Conservation (phyloP, 345 rosid genomes). For the Salix suchowensis region DNA sequence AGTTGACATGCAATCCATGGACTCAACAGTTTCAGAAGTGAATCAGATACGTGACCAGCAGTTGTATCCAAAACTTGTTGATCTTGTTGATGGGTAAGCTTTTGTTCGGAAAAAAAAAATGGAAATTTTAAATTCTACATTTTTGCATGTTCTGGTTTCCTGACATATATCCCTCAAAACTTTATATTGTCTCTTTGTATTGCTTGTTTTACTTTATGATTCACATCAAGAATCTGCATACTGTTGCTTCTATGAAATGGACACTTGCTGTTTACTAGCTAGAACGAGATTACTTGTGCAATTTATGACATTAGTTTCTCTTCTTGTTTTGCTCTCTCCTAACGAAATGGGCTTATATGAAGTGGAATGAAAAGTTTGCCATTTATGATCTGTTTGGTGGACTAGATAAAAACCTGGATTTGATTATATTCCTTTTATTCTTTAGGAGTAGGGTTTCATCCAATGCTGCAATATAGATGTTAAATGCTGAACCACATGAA, state of each 20-base stretch:
- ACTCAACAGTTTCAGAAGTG: constrained; percentile 87
- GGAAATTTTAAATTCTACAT: too few species aligned
- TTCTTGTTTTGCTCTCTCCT: neutral
- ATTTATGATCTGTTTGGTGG: neutral
- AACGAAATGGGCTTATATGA: neutral
- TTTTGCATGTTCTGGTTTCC: neutral
- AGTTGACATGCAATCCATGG: constrained; percentile 99
- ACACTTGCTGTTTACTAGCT: too few species aligned
- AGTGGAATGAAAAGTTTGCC: neutral
- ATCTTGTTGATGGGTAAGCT: constrained; percentile 73
- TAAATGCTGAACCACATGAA: neutral
- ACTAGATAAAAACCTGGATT: neutral
- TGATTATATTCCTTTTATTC: neutral
- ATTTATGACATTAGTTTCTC: too few species aligned
- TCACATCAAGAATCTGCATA: neutral
- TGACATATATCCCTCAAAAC: neutral
- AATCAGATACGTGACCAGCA: constrained; percentile 81
- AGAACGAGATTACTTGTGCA: too few species aligned
- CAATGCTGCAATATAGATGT: neutral
- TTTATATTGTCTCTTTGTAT: neutral
- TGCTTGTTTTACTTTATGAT: neutral
- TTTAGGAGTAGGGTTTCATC: neutral
- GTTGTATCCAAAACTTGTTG: constrained; percentile 73
- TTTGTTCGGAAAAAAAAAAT: neutral
- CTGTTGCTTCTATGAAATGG: too few species aligned